Evolutionary conservation across 768 basidiomycete genomes (phyloP).

Genomic region (Lactarius hatsudake): DNA sequence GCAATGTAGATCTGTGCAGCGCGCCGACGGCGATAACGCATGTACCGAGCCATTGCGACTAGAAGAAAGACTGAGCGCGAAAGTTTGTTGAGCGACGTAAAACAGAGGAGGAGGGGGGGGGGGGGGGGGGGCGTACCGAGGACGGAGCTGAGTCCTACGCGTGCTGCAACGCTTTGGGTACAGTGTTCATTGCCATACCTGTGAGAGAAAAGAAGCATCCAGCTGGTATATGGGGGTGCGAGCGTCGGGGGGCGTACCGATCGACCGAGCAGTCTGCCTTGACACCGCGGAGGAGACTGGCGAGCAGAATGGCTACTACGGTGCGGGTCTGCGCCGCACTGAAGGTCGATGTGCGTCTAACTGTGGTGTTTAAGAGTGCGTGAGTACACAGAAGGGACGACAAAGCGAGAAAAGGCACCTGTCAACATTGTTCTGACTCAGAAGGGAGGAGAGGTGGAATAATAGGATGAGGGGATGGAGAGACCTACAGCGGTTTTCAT

Average conservation of each 20-base stretch:
- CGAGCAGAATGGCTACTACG: neutral
- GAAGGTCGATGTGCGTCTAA: neutral
- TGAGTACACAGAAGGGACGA: neutral
- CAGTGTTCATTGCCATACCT: neutral
- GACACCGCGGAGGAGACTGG: neutral
- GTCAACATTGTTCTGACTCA: neutral
- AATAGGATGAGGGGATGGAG: neutral
- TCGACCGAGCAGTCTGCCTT: slow-evolving; percentile 9
- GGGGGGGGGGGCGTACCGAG: neutral
- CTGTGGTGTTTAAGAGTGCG: neutral
- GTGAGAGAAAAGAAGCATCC: neutral
- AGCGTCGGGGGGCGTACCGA: neutral
- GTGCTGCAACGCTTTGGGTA: neutral
- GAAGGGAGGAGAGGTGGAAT: neutral
- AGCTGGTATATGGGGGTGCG: neutral
- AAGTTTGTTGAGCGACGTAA: neutral
- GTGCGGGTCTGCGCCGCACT: neutral
- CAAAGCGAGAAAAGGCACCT: neutral
- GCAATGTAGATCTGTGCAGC: neutral
- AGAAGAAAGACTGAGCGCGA: neutral
- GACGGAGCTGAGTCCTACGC: neutral
- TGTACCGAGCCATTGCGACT: neutral
- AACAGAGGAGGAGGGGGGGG: too few species aligned
- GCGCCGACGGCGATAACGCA: neutral
- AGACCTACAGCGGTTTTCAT: too few species aligned